Conservation (phyloP, 1,139 yeast species). For the Pneumocystis sp. region DNA sequence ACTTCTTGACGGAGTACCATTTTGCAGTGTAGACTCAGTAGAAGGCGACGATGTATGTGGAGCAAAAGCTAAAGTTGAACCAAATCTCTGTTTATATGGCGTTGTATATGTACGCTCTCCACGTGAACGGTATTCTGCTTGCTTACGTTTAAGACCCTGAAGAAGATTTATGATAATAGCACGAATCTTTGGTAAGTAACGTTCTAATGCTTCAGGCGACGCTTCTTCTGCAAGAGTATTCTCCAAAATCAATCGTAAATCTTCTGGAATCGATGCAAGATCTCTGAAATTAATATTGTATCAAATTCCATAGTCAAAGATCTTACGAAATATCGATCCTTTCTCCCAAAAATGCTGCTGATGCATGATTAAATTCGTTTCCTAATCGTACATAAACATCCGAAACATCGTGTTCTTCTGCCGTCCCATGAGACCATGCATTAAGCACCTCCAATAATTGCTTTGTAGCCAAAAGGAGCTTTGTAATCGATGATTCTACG, state of each 20-base stretch:
- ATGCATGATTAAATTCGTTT: constrained; percentile 79
- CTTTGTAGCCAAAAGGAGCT: constrained; percentile 75
- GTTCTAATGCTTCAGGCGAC: constrained; percentile 66
- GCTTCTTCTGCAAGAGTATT: constrained; percentile 78
- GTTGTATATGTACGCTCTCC: not conserved
- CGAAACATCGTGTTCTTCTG: constrained; percentile 71
- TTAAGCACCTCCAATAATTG: constrained; percentile 71
- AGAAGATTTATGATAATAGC: constrained; percentile 72
- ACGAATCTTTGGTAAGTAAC: constrained; percentile 70
- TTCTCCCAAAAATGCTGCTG: constrained; percentile 53
- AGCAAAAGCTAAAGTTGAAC: not conserved
- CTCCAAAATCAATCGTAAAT: constrained; percentile 62
- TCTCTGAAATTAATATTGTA: constrained; percentile 27
- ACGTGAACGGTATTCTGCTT: constrained; percentile 29
- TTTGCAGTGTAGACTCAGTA: constrained; percentile 2
- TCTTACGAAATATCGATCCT: constrained; percentile 43
- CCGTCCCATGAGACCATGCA: constrained; percentile 75
- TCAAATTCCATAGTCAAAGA: not conserved
- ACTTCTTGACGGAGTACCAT: constrained; percentile 1
- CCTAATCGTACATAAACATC: constrained; percentile 87
- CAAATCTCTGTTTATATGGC: not conserved
- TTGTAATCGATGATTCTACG: constrained; percentile 69
- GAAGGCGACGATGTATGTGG: not conserved
- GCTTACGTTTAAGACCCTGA: constrained; percentile 69
- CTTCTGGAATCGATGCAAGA: constrained; percentile 63